Evolutionary conservation across 1,139 yeast species (phyloP).

Genomic region (Saccharomyces pastorianus): DNA sequence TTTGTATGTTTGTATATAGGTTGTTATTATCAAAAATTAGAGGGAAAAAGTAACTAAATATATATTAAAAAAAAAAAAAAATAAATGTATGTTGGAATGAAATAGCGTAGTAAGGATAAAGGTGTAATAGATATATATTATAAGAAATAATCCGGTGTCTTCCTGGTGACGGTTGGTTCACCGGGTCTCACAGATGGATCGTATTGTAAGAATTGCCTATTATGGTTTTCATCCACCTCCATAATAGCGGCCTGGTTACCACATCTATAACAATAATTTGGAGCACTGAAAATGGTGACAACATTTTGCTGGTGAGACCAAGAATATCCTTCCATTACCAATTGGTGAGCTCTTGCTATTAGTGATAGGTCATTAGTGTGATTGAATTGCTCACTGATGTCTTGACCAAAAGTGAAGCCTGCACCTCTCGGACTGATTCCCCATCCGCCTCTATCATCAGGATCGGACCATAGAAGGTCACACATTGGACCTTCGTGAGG

Average conservation of each 20-base stretch:
- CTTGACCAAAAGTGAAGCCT: slow-evolving; percentile 85
- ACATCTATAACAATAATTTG: slow-evolving; percentile 93
- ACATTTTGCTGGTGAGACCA: slow-evolving; percentile 77
- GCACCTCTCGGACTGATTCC: slow-evolving; percentile 93
- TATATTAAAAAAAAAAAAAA: background rate
- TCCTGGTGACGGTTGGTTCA: slow-evolving; percentile 89
- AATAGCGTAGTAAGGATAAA: background rate
- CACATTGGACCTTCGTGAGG: slow-evolving; percentile 98
- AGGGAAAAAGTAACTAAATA: background rate
- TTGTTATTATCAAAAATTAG: background rate
- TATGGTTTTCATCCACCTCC: slow-evolving; percentile 93
- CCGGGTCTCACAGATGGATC: slow-evolving; percentile 95
- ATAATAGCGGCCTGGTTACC: slow-evolving; percentile 98
- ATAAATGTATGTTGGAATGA: background rate
- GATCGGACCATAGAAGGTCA: slow-evolving; percentile 89
- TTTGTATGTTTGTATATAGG: background rate
- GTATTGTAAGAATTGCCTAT: slow-evolving; percentile 83
- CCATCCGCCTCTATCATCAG: slow-evolving; percentile 90
- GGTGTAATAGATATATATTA: slow-evolving; percentile 24
- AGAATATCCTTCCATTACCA: slow-evolving; percentile 88
- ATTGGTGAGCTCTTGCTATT: slow-evolving; percentile 88
- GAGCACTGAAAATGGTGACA: slow-evolving; percentile 95
- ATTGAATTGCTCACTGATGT: slow-evolving; percentile 72
- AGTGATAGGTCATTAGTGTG: slow-evolving; percentile 64
- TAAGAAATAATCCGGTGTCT: slow-evolving; percentile 90